Conservation (phyloP, 768 basidiomycete genomes). For the Fomitopsis serialis region DNA sequence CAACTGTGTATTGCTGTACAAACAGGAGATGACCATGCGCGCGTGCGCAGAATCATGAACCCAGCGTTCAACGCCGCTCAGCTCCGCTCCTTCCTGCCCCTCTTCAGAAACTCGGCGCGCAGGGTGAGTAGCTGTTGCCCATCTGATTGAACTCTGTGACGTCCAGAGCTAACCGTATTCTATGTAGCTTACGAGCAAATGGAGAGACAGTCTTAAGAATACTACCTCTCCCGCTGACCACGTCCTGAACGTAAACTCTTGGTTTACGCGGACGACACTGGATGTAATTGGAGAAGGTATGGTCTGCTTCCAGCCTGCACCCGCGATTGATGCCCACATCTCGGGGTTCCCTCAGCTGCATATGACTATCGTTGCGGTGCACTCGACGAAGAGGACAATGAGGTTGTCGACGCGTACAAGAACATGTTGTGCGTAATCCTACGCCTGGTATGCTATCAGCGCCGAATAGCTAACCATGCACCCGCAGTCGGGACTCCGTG, state of each 20-base stretch:
- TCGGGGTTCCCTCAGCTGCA: constrained; percentile 13
- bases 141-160: no score
- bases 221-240: neutral
- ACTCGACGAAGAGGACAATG: constrained; percentile 16
- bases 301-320: neutral
- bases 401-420: constrained; percentile 17
- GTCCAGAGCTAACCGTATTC: no score
- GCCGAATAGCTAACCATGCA: neutral
- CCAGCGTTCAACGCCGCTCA: constrained; percentile 18
- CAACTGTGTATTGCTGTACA: no score
- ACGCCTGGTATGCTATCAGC: neutral
- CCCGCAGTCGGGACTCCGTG: constrained; percentile 18
- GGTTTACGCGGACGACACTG: constrained; percentile 21
- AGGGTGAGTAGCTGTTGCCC: constrained; percentile 10
- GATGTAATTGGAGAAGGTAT: constrained; percentile 23
- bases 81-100: constrained; percentile 18
- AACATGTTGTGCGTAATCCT: constrained; percentile 18
- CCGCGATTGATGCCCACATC: no score
- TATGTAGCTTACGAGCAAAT: constrained; percentile 18
- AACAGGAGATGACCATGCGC: constrained; percentile 15
- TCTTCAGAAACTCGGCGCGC: constrained; percentile 14
- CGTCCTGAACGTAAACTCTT: constrained; percentile 12
- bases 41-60: constrained; percentile 19
- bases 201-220: constrained; percentile 16
- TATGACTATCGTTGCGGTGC: constrained; percentile 21